These are phyloP conservation scores for Pulchroboletus neoregius DNA, from an alignment of 1,284 basidiomycete genomes.

Conservation along the genomic window DNA sequence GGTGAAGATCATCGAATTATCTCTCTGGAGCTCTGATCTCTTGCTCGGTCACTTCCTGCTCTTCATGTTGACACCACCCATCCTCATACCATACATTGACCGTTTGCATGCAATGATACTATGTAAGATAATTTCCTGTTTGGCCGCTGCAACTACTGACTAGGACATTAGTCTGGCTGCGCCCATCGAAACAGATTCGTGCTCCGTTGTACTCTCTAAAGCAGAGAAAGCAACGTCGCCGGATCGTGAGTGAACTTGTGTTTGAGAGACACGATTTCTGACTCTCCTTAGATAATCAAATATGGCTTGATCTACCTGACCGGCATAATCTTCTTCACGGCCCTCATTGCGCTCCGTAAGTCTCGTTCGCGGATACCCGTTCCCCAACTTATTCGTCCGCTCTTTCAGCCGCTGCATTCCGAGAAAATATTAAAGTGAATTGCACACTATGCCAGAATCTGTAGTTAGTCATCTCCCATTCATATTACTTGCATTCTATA, in stretches of 20 bases:
- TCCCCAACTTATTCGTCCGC: background rate
- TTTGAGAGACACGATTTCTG: background rate
- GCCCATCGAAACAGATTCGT: conserved; percentile 87
- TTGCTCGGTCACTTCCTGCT: conserved; percentile 63
- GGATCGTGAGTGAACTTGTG: conserved; percentile 60
- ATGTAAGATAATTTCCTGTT: conserved; percentile 44
- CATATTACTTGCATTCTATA: conserved; percentile 30
- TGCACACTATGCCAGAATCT: conserved; percentile 68
- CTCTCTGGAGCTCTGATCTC: conserved; percentile 77
- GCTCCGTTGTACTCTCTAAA: conserved; percentile 90
- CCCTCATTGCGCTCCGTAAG: conserved; percentile 75
- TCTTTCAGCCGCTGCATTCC: conserved; percentile 56
- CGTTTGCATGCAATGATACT: conserved; percentile 71
- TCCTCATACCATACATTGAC: conserved; percentile 73
- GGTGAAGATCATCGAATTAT: conserved; percentile 83
- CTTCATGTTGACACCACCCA: conserved; percentile 71
- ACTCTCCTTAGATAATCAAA: conserved; percentile 52
- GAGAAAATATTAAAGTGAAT: conserved; percentile 50
- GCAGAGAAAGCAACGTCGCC: conserved; percentile 80
- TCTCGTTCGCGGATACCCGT: conserved; percentile 17
- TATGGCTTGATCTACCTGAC: conserved; percentile 78
- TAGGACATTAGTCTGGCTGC: conserved; percentile 64
- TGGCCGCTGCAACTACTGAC: conserved; percentile 18
- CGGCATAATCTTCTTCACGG: conserved; percentile 72
- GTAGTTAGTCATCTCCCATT: conserved; percentile 39